Evolutionary conservation across 768 basidiomycete genomes (phyloP), one percentile per base, ranked within the genome.

Genomic region (Sarcodon aspratus): DNA sequence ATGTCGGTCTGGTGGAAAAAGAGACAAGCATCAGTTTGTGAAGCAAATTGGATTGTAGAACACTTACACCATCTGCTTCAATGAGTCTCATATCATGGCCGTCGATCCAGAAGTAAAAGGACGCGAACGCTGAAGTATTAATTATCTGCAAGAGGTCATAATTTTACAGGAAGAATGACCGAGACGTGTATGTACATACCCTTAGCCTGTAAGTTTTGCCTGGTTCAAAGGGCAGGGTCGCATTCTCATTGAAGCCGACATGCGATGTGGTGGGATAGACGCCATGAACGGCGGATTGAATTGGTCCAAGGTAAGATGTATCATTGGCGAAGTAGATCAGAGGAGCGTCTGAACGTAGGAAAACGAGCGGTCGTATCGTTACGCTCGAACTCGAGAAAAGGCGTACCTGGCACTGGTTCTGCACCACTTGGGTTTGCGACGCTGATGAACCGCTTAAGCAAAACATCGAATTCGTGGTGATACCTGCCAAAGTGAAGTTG

Each of bases 91-190:
- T 89, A 32, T 85, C 74, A 57, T 92, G 88, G 3, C 89, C 89
- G 52, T 90, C 89, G 38, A 92, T 87, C 83, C 85, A 88, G 63
- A 92, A 89, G 70, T 72, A 89, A 66, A 89, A 89, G 35, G 76
- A 74, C 1, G 78, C 59, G 50, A 92, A 82, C 0, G 79, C 86
- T 36, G 77, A 71, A n/a, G 75, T 84, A 63, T 96, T 97, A 59
- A 96, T 69, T 56, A 99, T 69, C 13, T 93, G 80, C 32, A 97
- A 71, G 13, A 90, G 80, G 64, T 99, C 97, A 3, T 6, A 38
- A 18, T 38, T 38, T 13, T 6, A 38, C 18, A 13, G 6, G 37
- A 15, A 27, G 40, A 13, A 17, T 27, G 9, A 42, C 2, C 9
- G 3, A 8, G 27, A 8, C 40, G 27, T 17, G 7, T 15, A 42